These are phyloP conservation scores for Podospora tetraspora DNA, from an alignment of 495 filamentous ascomycete species.

Conservation along the genomic window DNA sequence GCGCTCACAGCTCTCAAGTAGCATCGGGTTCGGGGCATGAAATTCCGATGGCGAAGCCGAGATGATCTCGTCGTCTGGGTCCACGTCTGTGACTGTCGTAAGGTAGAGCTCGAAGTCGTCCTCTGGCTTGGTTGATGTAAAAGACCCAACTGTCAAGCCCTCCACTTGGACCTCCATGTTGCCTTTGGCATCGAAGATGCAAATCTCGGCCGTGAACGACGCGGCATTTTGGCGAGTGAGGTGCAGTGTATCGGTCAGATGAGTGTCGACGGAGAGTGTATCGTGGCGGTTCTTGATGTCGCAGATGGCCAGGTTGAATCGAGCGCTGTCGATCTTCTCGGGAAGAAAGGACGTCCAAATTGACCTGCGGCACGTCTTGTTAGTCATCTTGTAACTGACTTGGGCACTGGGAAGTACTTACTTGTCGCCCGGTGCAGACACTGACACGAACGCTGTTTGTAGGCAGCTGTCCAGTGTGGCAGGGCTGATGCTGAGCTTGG, in stretches of 20 bases:
- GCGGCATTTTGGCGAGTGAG: constrained; percentile 24
- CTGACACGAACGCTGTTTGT: constrained; percentile 41
- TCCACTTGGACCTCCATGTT: constrained; percentile 39
- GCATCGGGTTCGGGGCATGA: constrained; percentile 10
- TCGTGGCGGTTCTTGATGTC: constrained; percentile 20
- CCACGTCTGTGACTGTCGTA: constrained; percentile 35
- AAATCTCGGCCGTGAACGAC: constrained; percentile 33
- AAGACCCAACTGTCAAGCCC: constrained; percentile 35
- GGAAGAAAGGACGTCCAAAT: constrained; percentile 46
- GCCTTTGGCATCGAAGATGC: constrained; percentile 32
- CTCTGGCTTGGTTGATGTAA: constrained; percentile 33
- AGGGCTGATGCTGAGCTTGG: constrained; percentile 40
- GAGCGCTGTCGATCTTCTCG: constrained; percentile 27
- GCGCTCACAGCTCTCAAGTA: constrained; percentile 35
- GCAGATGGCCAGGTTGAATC: constrained; percentile 37
- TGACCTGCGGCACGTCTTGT: constrained; percentile 11
- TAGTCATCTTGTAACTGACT: neutral
- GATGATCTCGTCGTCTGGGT: constrained; percentile 40
- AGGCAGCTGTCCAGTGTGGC: constrained; percentile 45
- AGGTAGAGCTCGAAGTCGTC: constrained; percentile 43
- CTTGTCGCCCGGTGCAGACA: constrained; percentile 41
- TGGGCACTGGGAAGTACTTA: constrained; percentile 13
- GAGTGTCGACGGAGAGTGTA: constrained; percentile 33
- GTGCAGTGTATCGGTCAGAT: constrained; percentile 24
- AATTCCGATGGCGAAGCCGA: neutral